phyloP scores from a whole-genome alignment of 352 stramenopile genomes.

The Globisporangium paddicum region DNA sequence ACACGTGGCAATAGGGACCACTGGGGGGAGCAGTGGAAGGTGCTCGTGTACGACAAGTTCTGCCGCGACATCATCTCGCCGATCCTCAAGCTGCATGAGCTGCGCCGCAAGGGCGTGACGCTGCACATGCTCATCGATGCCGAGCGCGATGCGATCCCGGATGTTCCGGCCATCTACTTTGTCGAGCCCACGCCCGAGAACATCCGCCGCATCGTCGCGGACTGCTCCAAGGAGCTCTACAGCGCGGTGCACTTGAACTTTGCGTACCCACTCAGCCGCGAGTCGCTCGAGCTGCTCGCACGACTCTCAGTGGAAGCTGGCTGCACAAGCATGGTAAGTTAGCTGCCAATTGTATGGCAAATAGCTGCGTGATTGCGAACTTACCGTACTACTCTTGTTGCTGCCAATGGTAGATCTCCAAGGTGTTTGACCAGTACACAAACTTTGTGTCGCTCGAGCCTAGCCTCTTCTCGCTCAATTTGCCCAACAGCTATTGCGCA shows the following conservation, averaged over 20 bases:
- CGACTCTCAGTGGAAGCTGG: slow-evolving; percentile 65
- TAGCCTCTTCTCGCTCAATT: slow-evolving; percentile 93
- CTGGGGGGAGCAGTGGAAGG: slow-evolving; percentile 92
- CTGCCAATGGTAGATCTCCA: slow-evolving; percentile 69
- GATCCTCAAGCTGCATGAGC: slow-evolving; percentile 95
- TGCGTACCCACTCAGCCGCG: slow-evolving; percentile 80
- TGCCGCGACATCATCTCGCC: slow-evolving; percentile 97
- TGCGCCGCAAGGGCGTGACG: slow-evolving; percentile 95
- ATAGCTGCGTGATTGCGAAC: not conserved
- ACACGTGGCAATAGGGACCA: slow-evolving; percentile 31
- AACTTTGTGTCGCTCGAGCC: slow-evolving; percentile 97
- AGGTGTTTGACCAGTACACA: slow-evolving; percentile 96
- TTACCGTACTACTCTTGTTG: slow-evolving; percentile 1
- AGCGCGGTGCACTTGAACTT: slow-evolving; percentile 94
- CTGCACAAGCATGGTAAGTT: slow-evolving; percentile 70
- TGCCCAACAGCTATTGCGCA: slow-evolving; percentile 89
- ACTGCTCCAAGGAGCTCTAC: slow-evolving; percentile 94
- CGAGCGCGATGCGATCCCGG: slow-evolving; percentile 94
- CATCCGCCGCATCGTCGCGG: slow-evolving; percentile 91
- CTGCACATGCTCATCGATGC: slow-evolving; percentile 95
- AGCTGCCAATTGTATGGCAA: too few species aligned
- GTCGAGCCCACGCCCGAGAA: slow-evolving; percentile 94
- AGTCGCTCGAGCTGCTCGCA: slow-evolving; percentile 86
- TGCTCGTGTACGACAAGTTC: slow-evolving; percentile 96
- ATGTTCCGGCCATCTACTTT: slow-evolving; percentile 98